Percentiles rank a stretch among this genome's conserved stretches.
These are phyloP conservation scores for Elongisporangium anandrum DNA, from an alignment of 352 stramenopile genomes.

Conservation along the genomic window DNA sequence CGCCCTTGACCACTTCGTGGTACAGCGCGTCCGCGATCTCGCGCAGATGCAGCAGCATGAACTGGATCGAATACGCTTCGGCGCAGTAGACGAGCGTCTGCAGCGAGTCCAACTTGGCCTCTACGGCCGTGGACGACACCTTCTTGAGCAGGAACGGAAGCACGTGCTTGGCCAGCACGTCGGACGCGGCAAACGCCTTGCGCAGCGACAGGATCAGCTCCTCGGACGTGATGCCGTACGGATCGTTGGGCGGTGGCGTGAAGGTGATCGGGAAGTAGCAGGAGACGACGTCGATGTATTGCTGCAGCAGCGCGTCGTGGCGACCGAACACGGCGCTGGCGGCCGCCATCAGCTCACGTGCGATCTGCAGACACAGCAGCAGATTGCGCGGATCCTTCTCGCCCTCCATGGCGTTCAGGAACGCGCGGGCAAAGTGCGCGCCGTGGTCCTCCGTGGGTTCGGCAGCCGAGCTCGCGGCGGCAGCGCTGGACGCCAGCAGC, in stretches of 20 bases:
- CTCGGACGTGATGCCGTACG: slow-evolving; percentile 89
- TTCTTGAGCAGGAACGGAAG: slow-evolving; percentile 89
- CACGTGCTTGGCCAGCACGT: slow-evolving; percentile 73
- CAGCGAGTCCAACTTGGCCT: slow-evolving; percentile 78
- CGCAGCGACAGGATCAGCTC: slow-evolving; percentile 78
- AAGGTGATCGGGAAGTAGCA: slow-evolving; percentile 93
- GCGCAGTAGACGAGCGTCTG: slow-evolving; percentile 83
- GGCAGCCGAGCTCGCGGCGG: slow-evolving; percentile 11
- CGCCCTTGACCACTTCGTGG: slow-evolving; percentile 79
- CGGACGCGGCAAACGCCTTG: slow-evolving; percentile 69
- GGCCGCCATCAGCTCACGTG: slow-evolving; percentile 47
- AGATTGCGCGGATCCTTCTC: slow-evolving; percentile 90
- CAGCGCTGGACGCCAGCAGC: slow-evolving; percentile 27
- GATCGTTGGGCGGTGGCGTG: slow-evolving; percentile 86
- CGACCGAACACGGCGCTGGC: slow-evolving; percentile 59
- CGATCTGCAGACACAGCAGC: slow-evolving; percentile 73
- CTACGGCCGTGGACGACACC: slow-evolving; percentile 63
- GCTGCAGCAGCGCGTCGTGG: slow-evolving; percentile 63
- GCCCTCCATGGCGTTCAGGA: slow-evolving; percentile 83
- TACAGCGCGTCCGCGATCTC: slow-evolving; percentile 65
- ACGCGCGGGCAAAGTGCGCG: slow-evolving; percentile 56
- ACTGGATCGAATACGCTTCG: slow-evolving; percentile 75
- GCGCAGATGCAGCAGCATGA: slow-evolving; percentile 68
- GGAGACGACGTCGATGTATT: slow-evolving; percentile 88
- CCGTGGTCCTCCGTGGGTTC: slow-evolving; percentile 35